Percentiles rank a stretch among this genome's conserved stretches.
Evolutionary conservation across 2,329 filamentous ascomycete genomes (phyloP).

Genomic region (Fusarium nanum): DNA sequence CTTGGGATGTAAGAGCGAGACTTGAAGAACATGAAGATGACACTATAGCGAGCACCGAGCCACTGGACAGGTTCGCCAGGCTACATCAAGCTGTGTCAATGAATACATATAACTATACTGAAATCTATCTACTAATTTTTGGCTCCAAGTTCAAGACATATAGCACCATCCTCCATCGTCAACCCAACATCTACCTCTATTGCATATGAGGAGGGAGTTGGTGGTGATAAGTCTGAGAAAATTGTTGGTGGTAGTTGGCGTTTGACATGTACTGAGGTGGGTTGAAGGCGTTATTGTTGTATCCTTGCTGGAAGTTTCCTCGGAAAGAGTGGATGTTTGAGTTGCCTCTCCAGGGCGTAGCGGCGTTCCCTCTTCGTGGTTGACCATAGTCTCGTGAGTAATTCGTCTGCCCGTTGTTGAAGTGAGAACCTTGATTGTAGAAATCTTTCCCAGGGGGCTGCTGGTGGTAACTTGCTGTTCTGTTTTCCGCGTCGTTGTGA

Average conservation of each 20-base stretch:
- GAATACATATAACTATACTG: not conserved
- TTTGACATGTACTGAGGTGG: conserved; percentile 16
- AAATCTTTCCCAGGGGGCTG: not conserved
- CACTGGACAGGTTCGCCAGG: not conserved
- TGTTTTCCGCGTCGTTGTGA: conserved; percentile 7
- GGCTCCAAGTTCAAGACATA: not conserved
- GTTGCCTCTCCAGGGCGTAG: conserved; percentile 30
- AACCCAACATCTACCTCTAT: not conserved
- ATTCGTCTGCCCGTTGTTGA: not conserved
- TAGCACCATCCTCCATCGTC: not conserved
- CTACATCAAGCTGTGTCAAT: not conserved
- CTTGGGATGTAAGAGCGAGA: not conserved
- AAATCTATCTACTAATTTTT: not conserved
- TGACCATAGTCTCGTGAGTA: not conserved
- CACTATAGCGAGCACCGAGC: not conserved
- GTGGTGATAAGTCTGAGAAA: conserved; percentile 21
- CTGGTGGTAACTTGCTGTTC: not conserved
- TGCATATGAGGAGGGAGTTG: conserved; percentile 27
- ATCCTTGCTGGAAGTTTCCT: conserved; percentile 27
- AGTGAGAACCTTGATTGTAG: not conserved
- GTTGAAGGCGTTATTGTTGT: conserved; percentile 1
- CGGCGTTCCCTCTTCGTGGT: conserved; percentile 9
- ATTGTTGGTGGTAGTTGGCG: conserved; percentile 15
- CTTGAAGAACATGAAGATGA: not conserved
- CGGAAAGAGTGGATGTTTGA: conserved; percentile 16